Percentiles rank a stretch among this genome's conserved stretches.
Evolutionary conservation across 176 grass and related monocot genomes (phyloP).

Genomic region (Tillandsia fasciculata): DNA sequence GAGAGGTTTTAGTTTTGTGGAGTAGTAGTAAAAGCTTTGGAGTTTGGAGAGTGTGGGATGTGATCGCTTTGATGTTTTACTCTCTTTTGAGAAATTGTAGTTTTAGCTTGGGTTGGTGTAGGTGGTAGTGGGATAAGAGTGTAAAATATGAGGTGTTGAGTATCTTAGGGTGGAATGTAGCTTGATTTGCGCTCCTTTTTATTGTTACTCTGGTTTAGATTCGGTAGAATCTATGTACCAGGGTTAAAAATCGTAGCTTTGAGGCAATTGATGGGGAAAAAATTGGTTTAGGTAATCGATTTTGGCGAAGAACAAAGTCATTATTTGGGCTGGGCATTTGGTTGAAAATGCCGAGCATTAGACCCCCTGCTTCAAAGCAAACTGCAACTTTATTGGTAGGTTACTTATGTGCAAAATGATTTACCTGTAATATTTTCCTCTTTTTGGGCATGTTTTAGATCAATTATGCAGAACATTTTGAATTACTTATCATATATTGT

Average conservation of each 20-base stretch:
- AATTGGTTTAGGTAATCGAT: too few species aligned
- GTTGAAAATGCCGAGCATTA: conserved; percentile 65
- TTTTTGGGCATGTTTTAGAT: not conserved
- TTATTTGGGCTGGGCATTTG: too few species aligned
- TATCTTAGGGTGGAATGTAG: too few species aligned
- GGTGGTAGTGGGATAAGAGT: not conserved
- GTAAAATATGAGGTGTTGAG: too few species aligned
- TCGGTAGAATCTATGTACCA: conserved; percentile 12
- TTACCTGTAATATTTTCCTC: not conserved
- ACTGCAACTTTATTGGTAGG: conserved; percentile 80
- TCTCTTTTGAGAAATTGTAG: not conserved
- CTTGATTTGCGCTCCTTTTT: not conserved
- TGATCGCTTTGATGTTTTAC: not conserved
- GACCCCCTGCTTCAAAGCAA: conserved; percentile 73
- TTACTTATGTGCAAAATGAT: not conserved
- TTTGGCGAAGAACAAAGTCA: too few species aligned
- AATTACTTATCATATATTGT: not conserved
- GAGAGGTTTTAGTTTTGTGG: not conserved
- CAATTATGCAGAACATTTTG: not conserved
- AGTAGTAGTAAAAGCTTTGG: not conserved
- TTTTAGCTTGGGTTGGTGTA: not conserved
- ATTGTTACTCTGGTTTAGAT: not conserved
- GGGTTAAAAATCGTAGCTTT: conserved; percentile 8
- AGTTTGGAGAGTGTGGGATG: not conserved
- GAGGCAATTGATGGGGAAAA: too few species aligned